Evolutionary conservation across 352 stramenopile genomes (phyloP), one percentile per base, ranked within the genome.

Genomic region (Globisporangium rhizosaccharum): DNA sequence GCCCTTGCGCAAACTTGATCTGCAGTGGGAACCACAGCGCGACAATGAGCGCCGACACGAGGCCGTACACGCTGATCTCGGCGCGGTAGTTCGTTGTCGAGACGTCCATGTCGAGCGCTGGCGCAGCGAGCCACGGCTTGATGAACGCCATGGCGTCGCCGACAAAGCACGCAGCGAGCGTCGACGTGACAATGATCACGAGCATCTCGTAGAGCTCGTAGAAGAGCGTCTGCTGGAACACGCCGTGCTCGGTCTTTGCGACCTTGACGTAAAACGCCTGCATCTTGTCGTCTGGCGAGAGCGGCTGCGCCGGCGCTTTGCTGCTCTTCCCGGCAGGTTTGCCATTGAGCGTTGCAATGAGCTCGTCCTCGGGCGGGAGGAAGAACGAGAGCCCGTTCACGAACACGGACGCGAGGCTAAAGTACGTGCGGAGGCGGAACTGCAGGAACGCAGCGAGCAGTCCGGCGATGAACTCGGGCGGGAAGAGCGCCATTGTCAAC

Each of bases 151-250:
- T 41, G 41, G 73, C 42, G 51, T 80, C 75, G 47, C 74, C 72
- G 53, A 80, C 53, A n/a, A 58, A 66, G 56, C 75, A 82, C 12
- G 70, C 73, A 3, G 81, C 33, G 9, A 82, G 65, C 26, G 74
- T 76, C 23, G 79, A 90, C 20, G 75, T 83, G 44, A 76, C 66
- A 25, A 90, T 65, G 45, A 90, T 73, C 49, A 92, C 74, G 33
- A 92, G 69, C 75, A 87, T 90, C 67, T 92, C 82, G 72, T 88
- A 90, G 26, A 92, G 69, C 66, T 92, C 82, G 58, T 78, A 90
- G 70, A 90, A 92, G 37, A 92, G 64, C 61, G 78, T 88, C 59
- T 92, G 80, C 51, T 67, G 65, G 59, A 92, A 87, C 8, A 87
- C 66, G 36, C 76, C 76, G 11, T 66, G 64, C 64, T 88, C 75